phyloP scores from a whole-genome alignment of 179 eudicot species.

The Gypsophila paniculata region DNA sequence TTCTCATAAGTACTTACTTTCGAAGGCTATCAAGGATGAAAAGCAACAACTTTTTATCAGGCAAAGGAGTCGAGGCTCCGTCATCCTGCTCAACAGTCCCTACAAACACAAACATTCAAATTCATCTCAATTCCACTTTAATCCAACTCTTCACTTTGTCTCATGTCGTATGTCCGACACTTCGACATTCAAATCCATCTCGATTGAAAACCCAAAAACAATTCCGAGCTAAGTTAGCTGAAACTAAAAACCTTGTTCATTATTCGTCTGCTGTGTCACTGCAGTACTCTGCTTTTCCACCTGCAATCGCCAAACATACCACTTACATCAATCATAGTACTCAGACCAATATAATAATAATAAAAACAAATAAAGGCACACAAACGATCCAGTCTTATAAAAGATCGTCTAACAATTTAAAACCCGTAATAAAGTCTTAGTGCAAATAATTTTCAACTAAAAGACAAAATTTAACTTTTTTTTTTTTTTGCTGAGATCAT shows the following conservation, averaged over 20 bases:
- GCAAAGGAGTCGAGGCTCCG: conserved; percentile 80
- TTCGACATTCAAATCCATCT: conserved; percentile 22
- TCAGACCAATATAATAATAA: conserved; percentile 14
- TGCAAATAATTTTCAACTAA: neutral
- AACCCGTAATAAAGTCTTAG: too few species aligned
- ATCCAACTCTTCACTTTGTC: too few species aligned
- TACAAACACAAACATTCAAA: conserved; percentile 28
- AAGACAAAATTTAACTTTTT: conserved; percentile 46
- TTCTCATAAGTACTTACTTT: conserved; percentile 55
- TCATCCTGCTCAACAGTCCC: conserved; percentile 29
- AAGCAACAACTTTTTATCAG: conserved; percentile 87
- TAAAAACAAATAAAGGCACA: conserved; percentile 20
- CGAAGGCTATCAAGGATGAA: conserved; percentile 97
- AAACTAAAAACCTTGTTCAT: conserved; percentile 31
- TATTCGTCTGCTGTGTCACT: conserved; percentile 21
- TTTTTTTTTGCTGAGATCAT: conserved; percentile 33
- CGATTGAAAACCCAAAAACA: neutral
- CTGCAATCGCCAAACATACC: conserved; percentile 33
- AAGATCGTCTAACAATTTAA: too few species aligned
- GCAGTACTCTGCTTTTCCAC: conserved; percentile 29
- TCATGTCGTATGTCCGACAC: too few species aligned
- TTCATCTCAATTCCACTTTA: conserved; percentile 9
- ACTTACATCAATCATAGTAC: conserved; percentile 10
- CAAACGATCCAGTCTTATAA: neutral
- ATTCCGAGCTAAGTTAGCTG: conserved; percentile 1